Base-by-base conservation (phyloP, 768 basidiomycete species). In the Leccinum rimulosum region DNA sequence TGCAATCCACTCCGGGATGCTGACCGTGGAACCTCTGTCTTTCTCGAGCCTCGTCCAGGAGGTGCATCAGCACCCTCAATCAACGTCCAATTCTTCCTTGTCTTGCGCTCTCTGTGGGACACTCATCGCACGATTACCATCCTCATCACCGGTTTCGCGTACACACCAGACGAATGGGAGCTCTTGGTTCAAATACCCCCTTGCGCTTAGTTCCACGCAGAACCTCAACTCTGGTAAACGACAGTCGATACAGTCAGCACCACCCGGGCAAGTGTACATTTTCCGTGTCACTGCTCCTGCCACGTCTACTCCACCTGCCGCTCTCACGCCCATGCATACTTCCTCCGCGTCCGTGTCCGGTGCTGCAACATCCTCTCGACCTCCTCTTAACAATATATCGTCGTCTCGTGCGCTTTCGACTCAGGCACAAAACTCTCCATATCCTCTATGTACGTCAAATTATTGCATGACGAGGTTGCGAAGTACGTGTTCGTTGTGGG, bases 401-500 rank as follows among this genome's bases (percentile, higher is more conserved):
- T 79, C 87, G 17, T 91, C 72, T 14, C 71, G 71, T 25, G 60
- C 65, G 19, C 61, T 61, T 17, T 55, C 64, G 28, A n/a, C 61
- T 36, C 73, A 73, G 31, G 43, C 62, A 19, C 69, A 69, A 33
- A 65, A 65, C 22, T 53, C 50, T 6, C 73, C 71, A 7, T 62
- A 96, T 71, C 92, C 95, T 1, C 77, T 97, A 3, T 97, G 94
- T 67, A 76, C 82, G 11, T 84, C 82, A 17, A 87, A 90, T n/a
- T 96, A 93, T 88, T 96, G 94, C 70, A 78, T 96, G 15, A 76
- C 82, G 6, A 84, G 95, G 8, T 78, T 97, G 19, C 84, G 94
- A 12, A 80, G 88, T 38, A 93, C 94, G n/a, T 95, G 93, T 72
- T 88, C 87, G 4, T 76, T 96, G 14, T 97, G 94, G 93, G 84